Evolutionary conservation across 805 yeast species (phyloP), one percentile per base, ranked within the genome.

Genomic region (Wickerhamomyces strasburgensis): DNA sequence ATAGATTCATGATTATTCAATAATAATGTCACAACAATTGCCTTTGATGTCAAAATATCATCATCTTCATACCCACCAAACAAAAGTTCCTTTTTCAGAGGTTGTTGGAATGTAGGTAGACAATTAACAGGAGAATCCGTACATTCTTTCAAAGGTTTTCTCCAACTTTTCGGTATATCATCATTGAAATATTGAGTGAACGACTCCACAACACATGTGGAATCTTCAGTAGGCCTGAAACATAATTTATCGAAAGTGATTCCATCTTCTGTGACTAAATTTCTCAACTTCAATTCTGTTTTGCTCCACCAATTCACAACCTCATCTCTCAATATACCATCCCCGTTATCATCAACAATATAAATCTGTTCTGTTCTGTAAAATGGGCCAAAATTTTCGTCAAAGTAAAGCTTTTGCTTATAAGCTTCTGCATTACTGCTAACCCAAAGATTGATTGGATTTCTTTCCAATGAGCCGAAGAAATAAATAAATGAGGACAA

Each of bases 371-470:
- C 90, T 5, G 86, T 76, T 49, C 97, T 70, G 62, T 83, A 93
- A 65, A 93, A 90, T 27, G 94, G 95, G 1, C 97, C 96, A 60
- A 90, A 90, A 43, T 78, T 75, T 15, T 72, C 70, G 56, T 93
- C 96, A 55, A 78, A 90, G 48, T 67, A 78, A 37, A 68, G 63
- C 50, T 80, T 79, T 50, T 90, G 81, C 29, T 72, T 62, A 37
- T 69, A 80, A 10, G 88, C 87, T 3, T 74, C 77, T 8, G 93
- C 83, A 15, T 64, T 53, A 3, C 89, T 79, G 47, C 93, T 81
- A 0, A 93, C 98, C 98, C 98, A 90, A 21, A 90, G 64, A 43
- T 80, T 77, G 3, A 84, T 74, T 0, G 98, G 98, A 47, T 84
- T 68, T 3, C 77, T 77, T 54, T 89, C 97, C 19, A 89, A 65